Evolutionary conservation across 1,284 basidiomycete species (phyloP), one percentile per base, ranked within the genome.

Genomic region (Nidula niveotomentosa): DNA sequence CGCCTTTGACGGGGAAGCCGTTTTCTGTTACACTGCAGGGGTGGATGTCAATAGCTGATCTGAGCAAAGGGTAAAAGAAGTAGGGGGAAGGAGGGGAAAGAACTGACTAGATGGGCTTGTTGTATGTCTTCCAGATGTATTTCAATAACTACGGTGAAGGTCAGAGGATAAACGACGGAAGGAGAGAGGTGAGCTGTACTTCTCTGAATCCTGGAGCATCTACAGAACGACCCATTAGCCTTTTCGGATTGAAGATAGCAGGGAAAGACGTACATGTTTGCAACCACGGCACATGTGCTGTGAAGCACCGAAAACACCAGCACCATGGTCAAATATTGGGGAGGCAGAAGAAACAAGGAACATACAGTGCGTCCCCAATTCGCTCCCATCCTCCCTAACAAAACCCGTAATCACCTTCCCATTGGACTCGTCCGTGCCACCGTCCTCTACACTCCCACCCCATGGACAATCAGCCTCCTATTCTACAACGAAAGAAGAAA

Each of bases 91-190:
- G 30, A 30, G 30, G 30, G 30, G 4, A 30, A 30, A 5, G 30
- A 5, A 30, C 45, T n/a, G 13, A 49, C 83, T 84, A 89, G 58
- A 92, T 88, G 0, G 88, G 86, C 60, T 76, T 76, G 44, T 77
- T 69, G 73, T 91, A 93, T 17, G 82, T 79, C 73, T 85, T 85
- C 76, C 77, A 88, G 49, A 91, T 70, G 68, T 90, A 91, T 65
- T 85, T 86, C 48, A 92, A 75, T 18, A 90, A 75, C 75, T 81
- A 65, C 23, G 68, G 55, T 50, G 45, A 53, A 15, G 10, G 10
- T 13, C 8, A n/a, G 17, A 10, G 37, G 34, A 47, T n/a, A 10
- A 7, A 23, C 3, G 18, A 12, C 34, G 41, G 39, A 23, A 44
- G 30, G 33, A 45, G 23, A 8, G 34, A 46, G 13, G 18, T 8